phyloP scores from a whole-genome alignment of 2,329 filamentous ascomycete species.

The Cercospora zeae-maydis region DNA sequence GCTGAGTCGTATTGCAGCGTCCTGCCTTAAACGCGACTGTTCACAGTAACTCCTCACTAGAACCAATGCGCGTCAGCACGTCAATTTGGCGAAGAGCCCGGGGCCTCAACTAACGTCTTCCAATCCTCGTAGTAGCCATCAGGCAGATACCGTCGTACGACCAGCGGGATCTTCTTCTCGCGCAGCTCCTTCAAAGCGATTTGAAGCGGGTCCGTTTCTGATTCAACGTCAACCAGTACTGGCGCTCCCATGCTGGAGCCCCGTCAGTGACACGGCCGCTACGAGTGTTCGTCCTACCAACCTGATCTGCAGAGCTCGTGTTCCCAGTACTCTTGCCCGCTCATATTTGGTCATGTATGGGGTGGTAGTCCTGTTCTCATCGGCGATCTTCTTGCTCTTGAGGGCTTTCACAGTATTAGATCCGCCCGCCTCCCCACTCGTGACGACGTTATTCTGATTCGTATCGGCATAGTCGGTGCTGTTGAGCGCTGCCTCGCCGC shows the following conservation, averaged over 20 bases:
- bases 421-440: conserved; percentile 44
- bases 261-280: conserved; percentile 5
- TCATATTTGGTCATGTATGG: conserved; percentile 99
- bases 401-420: conserved; percentile 55
- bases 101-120: conserved; percentile 68
- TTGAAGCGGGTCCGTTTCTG: conserved; percentile 94
- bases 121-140: conserved; percentile 99
- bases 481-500: conserved; percentile 21
- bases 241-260: conserved; percentile 84
- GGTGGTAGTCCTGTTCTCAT: conserved; percentile 83
- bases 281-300: conserved; percentile 38
- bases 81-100: not conserved
- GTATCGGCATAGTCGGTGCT: conserved; percentile 34
- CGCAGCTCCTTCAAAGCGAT: conserved; percentile 96
- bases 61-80: not conserved
- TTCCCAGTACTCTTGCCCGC: conserved; percentile 86
- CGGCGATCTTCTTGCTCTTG: conserved; percentile 81
- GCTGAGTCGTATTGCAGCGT: not conserved
- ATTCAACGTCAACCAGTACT: conserved; percentile 91
- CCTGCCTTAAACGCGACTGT: not conserved
- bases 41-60: not conserved
- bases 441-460: conserved; percentile 42
- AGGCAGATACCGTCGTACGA: conserved; percentile 90
- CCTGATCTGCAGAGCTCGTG: conserved; percentile 93
- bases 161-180: conserved; percentile 97